Conservation (phyloP, 495 filamentous ascomycete species). For the Choiromyces venosus region DNA sequence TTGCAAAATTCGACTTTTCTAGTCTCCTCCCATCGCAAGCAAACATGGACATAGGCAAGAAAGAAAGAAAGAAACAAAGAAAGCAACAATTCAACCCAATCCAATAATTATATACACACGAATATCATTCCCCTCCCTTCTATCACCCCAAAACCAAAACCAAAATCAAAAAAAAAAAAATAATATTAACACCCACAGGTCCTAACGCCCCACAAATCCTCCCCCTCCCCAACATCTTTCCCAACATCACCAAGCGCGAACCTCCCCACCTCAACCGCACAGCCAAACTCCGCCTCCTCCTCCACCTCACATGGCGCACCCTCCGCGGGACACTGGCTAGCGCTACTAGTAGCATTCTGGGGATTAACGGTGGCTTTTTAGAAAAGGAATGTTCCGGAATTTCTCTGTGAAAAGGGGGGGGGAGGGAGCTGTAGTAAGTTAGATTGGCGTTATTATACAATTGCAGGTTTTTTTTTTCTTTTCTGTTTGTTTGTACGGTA, state of each 20-base stretch:
- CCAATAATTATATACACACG: no score
- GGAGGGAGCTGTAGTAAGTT: no score
- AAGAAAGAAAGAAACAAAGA: no score
- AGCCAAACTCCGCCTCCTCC: neutral
- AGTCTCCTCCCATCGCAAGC: no score
- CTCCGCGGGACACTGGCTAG: neutral
- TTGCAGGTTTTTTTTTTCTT: no score
- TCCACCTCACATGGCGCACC: neutral
- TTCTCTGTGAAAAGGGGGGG: neutral
- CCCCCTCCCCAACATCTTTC: neutral
- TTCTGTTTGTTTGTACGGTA: no score
- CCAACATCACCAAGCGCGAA: neutral
- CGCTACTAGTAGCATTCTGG: neutral
- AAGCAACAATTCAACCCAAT: no score
- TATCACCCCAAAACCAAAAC: neutral
- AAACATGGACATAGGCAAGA: no score
- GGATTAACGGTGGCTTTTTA: neutral
- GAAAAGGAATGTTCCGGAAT: neutral
- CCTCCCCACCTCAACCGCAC: neutral
- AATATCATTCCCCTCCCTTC: no score
- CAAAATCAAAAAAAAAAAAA: no score
- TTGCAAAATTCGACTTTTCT: no score
- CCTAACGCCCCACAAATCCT: neutral
- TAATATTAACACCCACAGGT: slow-evolving; percentile 1
- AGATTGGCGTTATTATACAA: no score